Conservation (phyloP, 768 basidiomycete genomes). For the Xanthoconium stramineum region DNA sequence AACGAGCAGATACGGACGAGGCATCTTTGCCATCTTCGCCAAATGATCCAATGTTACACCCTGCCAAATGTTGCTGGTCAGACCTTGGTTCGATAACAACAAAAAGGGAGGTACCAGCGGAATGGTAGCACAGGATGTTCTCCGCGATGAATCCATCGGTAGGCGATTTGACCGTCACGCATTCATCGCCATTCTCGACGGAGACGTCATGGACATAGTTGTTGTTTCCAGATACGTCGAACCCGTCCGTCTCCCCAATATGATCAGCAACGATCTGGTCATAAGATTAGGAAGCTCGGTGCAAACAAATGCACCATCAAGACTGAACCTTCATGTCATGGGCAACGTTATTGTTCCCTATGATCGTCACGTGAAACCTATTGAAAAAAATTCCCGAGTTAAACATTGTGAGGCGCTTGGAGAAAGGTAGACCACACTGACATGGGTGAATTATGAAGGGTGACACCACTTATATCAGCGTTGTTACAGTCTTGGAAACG, state of each 20-base stretch:
- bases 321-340: conserved; percentile 9
- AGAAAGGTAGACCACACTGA: not conserved
- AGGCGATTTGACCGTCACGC: conserved; percentile 34
- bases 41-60: conserved; percentile 17
- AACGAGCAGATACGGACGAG: not conserved
- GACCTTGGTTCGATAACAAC: not conserved
- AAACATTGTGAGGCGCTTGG: not conserved
- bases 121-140: conserved; percentile 11
- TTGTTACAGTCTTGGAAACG: conserved; percentile 6
- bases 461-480: conserved; percentile 13
- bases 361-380: conserved; percentile 14
- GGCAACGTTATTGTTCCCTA: conserved; percentile 5
- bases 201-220: conserved; percentile 33
- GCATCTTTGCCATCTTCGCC: not conserved
- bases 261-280: conserved; percentile 11
- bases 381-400: not conserved
- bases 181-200: conserved; percentile 33
- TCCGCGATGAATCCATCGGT: conserved; percentile 19
- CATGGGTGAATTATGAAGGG: conserved; percentile 9
- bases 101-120: not conserved
- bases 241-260: conserved; percentile 7
- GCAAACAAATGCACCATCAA: not conserved
- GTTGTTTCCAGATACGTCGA: conserved; percentile 27
- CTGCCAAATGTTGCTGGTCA: not conserved
- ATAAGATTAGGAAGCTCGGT: not conserved